phyloP scores from a whole-genome alignment of 345 rosid genomes.

The Camelina neglecta region DNA sequence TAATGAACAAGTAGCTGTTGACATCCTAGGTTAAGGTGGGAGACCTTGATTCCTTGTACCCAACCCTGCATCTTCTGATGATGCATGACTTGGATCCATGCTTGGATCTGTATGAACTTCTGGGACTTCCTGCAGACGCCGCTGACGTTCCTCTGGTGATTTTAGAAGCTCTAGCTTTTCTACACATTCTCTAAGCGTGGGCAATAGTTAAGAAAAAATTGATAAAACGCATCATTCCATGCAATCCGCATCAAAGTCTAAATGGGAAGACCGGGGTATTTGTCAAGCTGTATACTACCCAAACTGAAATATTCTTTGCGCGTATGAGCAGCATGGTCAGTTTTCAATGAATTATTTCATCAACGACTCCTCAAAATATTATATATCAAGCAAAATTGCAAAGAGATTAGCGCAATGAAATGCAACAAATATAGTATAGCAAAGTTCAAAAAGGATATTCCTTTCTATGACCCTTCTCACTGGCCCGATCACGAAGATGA shows the following conservation, averaged over 20 bases:
- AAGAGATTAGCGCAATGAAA: background rate
- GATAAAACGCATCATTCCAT: constrained; percentile 24
- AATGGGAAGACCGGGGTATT: constrained; percentile 25
- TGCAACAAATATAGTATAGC: constrained; percentile 29
- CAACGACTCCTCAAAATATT: background rate
- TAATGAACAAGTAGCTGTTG: constrained; percentile 30
- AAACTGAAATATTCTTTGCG: constrained; percentile 9
- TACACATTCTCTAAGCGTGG: constrained; percentile 81
- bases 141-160: constrained; percentile 72
- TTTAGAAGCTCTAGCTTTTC: constrained; percentile 80
- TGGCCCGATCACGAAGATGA: constrained; percentile 89
- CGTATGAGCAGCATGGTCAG: constrained; percentile 22
- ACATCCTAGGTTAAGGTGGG: constrained; percentile 33
- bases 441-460: constrained; percentile 78
- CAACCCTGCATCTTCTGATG: constrained; percentile 56
- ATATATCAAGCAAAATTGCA: constrained; percentile 18
- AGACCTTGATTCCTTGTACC: constrained; percentile 62
- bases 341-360: constrained; percentile 2
- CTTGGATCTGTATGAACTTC: constrained; percentile 66
- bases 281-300: constrained; percentile 18
- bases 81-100: constrained; percentile 57
- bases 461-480: constrained; percentile 71
- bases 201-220: constrained; percentile 62
- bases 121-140: constrained; percentile 68
- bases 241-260: constrained; percentile 26